Evolutionary conservation across 306 rosid species (phyloP).

Genomic region (Prunus armeniaca): DNA sequence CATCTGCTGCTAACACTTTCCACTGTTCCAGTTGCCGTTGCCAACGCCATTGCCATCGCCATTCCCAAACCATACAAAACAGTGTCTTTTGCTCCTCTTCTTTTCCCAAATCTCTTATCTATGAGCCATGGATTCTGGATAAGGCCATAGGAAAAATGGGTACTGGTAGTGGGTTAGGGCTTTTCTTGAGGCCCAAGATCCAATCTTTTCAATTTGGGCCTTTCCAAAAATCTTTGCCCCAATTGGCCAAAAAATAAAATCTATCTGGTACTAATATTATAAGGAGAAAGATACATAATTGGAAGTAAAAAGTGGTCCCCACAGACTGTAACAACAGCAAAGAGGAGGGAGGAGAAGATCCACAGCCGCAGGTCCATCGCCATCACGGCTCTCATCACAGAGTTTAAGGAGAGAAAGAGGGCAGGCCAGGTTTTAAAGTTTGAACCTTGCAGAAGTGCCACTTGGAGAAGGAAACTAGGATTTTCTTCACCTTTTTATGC

Average conservation of each 20-base stretch:
- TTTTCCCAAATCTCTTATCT: background rate
- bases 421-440: background rate
- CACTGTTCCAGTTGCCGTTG: constrained; percentile 13
- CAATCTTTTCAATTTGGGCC: background rate
- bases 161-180: background rate
- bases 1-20: constrained; percentile 32
- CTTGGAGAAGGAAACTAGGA: background rate
- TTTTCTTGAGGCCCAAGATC: background rate
- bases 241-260: background rate
- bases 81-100: background rate
- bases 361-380: constrained; percentile 11
- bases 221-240: background rate
- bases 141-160: background rate
- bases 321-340: constrained; percentile 1
- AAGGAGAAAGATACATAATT: background rate
- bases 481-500: background rate
- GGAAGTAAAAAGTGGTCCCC: background rate
- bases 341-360: background rate
- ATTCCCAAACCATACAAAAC: constrained; percentile 11
- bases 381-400: background rate
- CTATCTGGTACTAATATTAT: background rate
- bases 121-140: background rate
- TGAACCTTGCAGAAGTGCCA: background rate
- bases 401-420: background rate
- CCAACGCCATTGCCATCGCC: constrained; percentile 19